A percentile compares a stretch with the other conserved stretches of the same genome.
Conservation (phyloP, 2,329 filamentous ascomycete genomes). For the Alternaria ventricosa region DNA sequence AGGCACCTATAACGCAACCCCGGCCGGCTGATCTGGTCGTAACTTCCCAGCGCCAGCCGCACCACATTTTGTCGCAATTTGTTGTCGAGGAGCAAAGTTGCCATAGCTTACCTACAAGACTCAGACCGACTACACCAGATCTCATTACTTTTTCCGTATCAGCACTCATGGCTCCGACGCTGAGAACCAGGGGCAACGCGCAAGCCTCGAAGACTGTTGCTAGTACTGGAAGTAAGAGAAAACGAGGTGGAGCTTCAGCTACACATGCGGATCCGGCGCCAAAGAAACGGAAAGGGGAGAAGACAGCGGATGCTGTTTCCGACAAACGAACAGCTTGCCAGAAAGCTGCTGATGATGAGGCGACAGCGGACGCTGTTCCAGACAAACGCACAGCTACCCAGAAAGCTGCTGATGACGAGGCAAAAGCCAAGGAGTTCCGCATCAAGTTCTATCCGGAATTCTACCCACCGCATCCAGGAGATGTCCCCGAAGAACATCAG, state of each 20-base stretch:
- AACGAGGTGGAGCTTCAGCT: background rate
- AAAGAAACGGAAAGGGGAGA: background rate
- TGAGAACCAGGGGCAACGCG: background rate
- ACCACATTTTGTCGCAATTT: background rate
- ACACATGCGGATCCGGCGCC: background rate
- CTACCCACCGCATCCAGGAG: background rate
- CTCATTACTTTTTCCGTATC: background rate
- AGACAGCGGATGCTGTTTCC: background rate
- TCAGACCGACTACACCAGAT: background rate
- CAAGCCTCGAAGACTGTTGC: background rate
- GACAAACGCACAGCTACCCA: background rate
- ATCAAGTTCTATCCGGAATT: slow-evolving; percentile 1
- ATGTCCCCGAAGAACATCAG: slow-evolving; percentile 16
- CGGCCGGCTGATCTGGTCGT: background rate
- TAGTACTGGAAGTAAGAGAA: background rate
- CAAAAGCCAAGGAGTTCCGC: background rate
- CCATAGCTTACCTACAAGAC: background rate
- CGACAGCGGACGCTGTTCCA: background rate
- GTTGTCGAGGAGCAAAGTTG: background rate
- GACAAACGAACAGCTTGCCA: background rate
- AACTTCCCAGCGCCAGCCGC: background rate
- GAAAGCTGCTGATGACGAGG: background rate
- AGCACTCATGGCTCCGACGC: background rate
- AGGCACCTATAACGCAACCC: background rate
- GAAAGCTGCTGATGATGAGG: background rate